A percentile compares a stretch with the other conserved stretches of the same genome.
Evolutionary conservation across 1,284 basidiomycete species (phyloP).

Genomic region (Trichosporon inkin): DNA sequence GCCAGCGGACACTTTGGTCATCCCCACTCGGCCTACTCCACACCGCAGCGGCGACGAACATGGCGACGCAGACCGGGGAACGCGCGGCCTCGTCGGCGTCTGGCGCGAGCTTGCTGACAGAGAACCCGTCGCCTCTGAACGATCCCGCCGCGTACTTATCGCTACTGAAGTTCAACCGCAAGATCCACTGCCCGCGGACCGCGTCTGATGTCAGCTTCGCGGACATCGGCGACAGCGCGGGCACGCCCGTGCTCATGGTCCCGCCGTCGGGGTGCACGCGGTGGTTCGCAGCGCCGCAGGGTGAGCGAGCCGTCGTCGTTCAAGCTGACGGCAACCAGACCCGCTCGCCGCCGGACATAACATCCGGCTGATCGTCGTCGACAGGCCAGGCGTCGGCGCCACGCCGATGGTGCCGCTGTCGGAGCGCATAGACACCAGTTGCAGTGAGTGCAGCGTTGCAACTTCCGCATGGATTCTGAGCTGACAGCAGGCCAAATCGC

Average conservation of each 20-base stretch:
- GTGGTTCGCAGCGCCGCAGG: conserved; percentile 46
- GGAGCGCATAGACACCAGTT: conserved; percentile 36
- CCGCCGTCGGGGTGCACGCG: conserved; percentile 42
- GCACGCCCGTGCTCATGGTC: conserved; percentile 39
- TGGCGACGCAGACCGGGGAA: not conserved
- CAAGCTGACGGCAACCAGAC: conserved; percentile 29
- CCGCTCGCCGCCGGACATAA: conserved; percentile 37
- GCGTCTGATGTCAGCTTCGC: conserved; percentile 35
- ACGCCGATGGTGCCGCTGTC: conserved; percentile 35
- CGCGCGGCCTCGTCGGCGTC: not conserved
- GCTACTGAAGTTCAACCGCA: conserved; percentile 34
- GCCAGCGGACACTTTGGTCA: not conserved
- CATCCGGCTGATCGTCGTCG: conserved; percentile 42
- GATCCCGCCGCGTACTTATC: conserved; percentile 39
- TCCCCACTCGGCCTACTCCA: not conserved
- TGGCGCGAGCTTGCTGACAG: not conserved
- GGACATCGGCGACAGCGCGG: conserved; percentile 42
- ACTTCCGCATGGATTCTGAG: not conserved
- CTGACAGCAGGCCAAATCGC: conserved; percentile 37
- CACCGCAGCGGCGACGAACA: not conserved
- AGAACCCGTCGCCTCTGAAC: conserved; percentile 25
- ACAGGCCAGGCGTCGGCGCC: conserved; percentile 44
- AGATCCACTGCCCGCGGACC: conserved; percentile 40
- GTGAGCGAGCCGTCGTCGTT: conserved; percentile 21
- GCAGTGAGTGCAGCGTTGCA: conserved; percentile 26